Evolutionary conservation across 768 basidiomycete species (phyloP).

Genomic region (Panus rudis): DNA sequence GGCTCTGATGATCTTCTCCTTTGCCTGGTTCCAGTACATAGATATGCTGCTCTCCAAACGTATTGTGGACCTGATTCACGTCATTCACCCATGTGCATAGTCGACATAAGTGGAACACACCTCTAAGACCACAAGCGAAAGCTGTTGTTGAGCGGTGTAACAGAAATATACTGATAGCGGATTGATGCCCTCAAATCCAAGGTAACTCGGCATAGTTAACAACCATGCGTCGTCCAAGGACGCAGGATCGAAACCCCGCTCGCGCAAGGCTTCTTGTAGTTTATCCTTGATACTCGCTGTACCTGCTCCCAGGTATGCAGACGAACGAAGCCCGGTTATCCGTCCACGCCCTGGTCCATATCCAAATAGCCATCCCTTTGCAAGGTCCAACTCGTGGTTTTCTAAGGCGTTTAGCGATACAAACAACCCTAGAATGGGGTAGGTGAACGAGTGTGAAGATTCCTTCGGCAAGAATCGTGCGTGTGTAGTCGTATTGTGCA

Average conservation of each 20-base stretch:
- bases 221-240: conserved; percentile 54
- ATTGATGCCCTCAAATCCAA: conserved; percentile 66
- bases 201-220: conserved; percentile 64
- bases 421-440: conserved; percentile 49
- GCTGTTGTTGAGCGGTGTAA: conserved; percentile 31
- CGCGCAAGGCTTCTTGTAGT: conserved; percentile 29
- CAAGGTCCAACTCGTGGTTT: conserved; percentile 36
- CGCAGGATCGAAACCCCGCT: conserved; percentile 20
- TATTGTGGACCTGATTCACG: conserved; percentile 53
- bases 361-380: conserved; percentile 44
- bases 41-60: conserved; percentile 64
- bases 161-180: conserved; percentile 65
- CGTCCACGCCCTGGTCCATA: conserved; percentile 41
- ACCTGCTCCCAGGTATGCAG: conserved; percentile 19
- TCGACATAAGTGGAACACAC: conserved; percentile 25
- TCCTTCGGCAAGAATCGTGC: conserved; percentile 40
- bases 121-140: conserved; percentile 50
- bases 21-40: conserved; percentile 43
- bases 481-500: conserved; percentile 48
- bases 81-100: neutral
- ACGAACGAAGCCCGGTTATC: conserved; percentile 40
- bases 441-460: conserved; percentile 50
- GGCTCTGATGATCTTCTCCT: conserved; percentile 35
- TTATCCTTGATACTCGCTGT: conserved; percentile 32
- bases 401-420: conserved; percentile 54